Base-by-base conservation (phyloP, 2,329 filamentous ascomycete genomes). In the Orbilia quercus region DNA sequence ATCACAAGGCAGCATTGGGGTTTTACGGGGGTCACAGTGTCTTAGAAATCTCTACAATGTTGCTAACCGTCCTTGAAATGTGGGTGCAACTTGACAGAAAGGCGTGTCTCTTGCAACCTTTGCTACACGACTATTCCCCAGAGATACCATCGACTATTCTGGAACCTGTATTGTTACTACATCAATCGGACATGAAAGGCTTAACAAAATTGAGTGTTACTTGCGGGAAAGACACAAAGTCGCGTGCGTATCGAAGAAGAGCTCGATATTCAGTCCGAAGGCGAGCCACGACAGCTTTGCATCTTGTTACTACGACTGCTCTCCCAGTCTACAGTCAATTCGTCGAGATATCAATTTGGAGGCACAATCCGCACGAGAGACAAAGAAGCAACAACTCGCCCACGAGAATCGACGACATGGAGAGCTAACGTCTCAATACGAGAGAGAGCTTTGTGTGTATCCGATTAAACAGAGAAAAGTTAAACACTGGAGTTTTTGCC, bases 71-170 rank as follows among this genome's bases (percentile, higher is more conserved):
- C 0, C 71, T 87, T 0, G 86, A 89, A 62, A 77, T 89, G 0
- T 90, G 87, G 88, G 77, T 86, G 6, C 84, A 84, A 0, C 82
- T 84, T 25, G 87, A 90, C 71, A 83, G 80, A 54, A 80, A 80
- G 0, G 82, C 83, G 0, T 79, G 81, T 1, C 7, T 59, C 0
- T 55, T 79, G 0, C 79, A 82, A 18, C 79, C 82, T 0, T 69
- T 86, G 2, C 75, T 89, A 0, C 4, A 2, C 0, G 77, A 85
- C 0, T 89, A 86, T 71, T 77, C 82, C 2, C 81, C 84, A 0
- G 82, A 82, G 2, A 77, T 89, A 0, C 81, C 82, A 0, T 5
- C 59, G 0, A 42, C 75, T 0, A 57, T 84, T 0, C 80, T 85
- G 1, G 79, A 84, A 20, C 81, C 79, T 1, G 79, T 89, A 0